Evolutionary conservation across 257 asterid species (phyloP), one percentile per base, ranked within the genome.

Genomic region (Ballota nigra): DNA sequence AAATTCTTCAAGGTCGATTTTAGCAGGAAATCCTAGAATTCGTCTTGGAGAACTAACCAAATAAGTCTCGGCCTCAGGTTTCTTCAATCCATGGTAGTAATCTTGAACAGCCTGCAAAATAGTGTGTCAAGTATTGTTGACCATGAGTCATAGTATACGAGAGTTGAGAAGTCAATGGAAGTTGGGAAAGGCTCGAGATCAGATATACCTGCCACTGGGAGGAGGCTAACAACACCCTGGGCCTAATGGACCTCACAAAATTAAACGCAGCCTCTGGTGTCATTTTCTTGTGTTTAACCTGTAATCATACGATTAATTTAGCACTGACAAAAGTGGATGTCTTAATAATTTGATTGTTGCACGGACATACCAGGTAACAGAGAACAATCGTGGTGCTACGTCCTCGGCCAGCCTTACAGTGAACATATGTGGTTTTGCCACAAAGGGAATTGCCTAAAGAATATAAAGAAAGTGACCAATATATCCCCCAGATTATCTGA

Each of bases 371-470:
- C 89, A 94, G 87, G 83, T 91, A 94, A 87, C 96, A 94, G 47
- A 94, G 96, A 71, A 94, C 97, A 65, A 94, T 87, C 0, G 98
- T 94, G 23, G 98, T 94, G 86, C 98, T 94, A 66, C 97, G 96
- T 38, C 97, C 98, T 68, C 98, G 87, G 33, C 98, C 98, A 40
- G 98, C 98, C 84, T 94, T 94, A 65, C 97, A 94, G 80, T 94
- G 97, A 29, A 94, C 96, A 63, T 94, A 94, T 7, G 96, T 91
- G 70, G 96, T 86, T 81, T 80, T 88, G 11, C 88, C 90, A 66
- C 83, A 73, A 51, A 73, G 83, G 28, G 89, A 86, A 36, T 86
- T 85, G 45, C 82, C 97, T 93, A 71, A 72, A 83, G 24, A 12
- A 58, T 15, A 66, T 20, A 8, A 63, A 70, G 26, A 51, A 66